Percentiles rank a stretch among this genome's conserved stretches.
phyloP scores from a whole-genome alignment of 805 yeast genomes.

The Saturnispora silvae region DNA sequence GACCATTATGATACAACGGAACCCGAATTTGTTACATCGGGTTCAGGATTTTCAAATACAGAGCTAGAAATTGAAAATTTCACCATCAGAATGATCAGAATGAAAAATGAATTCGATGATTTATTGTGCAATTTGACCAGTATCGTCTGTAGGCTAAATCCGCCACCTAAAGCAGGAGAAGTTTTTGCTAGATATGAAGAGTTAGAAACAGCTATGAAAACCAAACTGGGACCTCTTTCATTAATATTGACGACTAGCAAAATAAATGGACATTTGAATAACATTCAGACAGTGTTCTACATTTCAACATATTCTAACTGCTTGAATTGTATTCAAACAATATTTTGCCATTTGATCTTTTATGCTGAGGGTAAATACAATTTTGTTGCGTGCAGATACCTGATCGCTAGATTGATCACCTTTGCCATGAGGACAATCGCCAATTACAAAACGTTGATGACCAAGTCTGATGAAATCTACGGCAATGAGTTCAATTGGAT shows the following conservation, averaged over 20 bases:
- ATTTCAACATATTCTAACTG: constrained; percentile 19
- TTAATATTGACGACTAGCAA: constrained; percentile 19
- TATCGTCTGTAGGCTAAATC: constrained; percentile 31
- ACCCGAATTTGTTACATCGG: constrained; percentile 30
- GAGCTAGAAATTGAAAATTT: constrained; percentile 33
- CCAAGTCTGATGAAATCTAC: constrained; percentile 18
- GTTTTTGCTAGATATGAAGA: constrained; percentile 27
- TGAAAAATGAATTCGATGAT: constrained; percentile 23
- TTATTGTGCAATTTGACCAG: constrained; percentile 27
- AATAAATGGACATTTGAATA: constrained; percentile 14
- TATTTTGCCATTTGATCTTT: constrained; percentile 33
- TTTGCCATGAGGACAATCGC: constrained; percentile 26
- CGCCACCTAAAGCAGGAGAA: constrained; percentile 29
- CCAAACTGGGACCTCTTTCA: constrained; percentile 23
- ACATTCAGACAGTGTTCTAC: constrained; percentile 16
- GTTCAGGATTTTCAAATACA: constrained; percentile 22
- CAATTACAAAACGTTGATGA: constrained; percentile 27
- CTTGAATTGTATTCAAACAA: constrained; percentile 28
- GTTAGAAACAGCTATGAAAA: constrained; percentile 27
- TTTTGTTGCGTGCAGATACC: constrained; percentile 24
- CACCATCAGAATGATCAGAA: constrained; percentile 25
- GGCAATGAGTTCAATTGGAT: constrained; percentile 30
- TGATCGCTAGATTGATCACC: constrained; percentile 28
- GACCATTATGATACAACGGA: constrained; percentile 41
- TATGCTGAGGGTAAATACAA: constrained; percentile 25